Percentiles rank a stretch among this genome's conserved stretches.
Evolutionary conservation across 805 yeast genomes (phyloP).

Genomic region (Sugiyamaella americana): DNA sequence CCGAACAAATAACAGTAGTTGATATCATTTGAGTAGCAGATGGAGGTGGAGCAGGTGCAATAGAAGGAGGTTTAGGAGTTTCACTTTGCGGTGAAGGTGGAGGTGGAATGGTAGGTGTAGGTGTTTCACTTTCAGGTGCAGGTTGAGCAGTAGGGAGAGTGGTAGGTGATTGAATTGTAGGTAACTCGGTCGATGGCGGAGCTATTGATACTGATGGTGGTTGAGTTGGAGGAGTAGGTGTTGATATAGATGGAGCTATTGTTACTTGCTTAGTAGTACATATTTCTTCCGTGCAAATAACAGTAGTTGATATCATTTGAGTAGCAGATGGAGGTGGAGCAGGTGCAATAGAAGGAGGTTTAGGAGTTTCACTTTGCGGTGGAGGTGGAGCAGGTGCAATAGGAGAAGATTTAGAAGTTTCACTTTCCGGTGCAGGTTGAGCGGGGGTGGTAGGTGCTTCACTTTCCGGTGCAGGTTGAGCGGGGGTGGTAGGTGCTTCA

Average conservation of each 20-base stretch:
- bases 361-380: too few relatives aligned
- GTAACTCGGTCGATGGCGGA: background rate
- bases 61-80: background rate
- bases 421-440: too few relatives aligned
- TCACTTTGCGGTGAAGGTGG: background rate
- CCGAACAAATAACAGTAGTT: conserved; percentile 1
- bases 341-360: too few relatives aligned
- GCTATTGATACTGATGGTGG: background rate
- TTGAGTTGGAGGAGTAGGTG: background rate
- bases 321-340: too few relatives aligned
- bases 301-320: background rate
- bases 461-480: too few relatives aligned
- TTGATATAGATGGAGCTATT: too few relatives aligned
- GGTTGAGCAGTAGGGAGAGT: too few relatives aligned
- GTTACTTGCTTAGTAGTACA: background rate
- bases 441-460: too few relatives aligned
- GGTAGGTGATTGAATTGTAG: too few relatives aligned
- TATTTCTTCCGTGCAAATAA: background rate
- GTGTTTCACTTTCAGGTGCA: background rate
- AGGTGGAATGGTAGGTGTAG: background rate
- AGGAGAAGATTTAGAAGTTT: too few relatives aligned
- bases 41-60: conserved; percentile 3
- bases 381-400: too few relatives aligned
- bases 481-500: too few relatives aligned
- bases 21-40: conserved; percentile 1